Base-by-base conservation (phyloP, 1,139 yeast genomes). In the Tardiomyces digboiensis region DNA sequence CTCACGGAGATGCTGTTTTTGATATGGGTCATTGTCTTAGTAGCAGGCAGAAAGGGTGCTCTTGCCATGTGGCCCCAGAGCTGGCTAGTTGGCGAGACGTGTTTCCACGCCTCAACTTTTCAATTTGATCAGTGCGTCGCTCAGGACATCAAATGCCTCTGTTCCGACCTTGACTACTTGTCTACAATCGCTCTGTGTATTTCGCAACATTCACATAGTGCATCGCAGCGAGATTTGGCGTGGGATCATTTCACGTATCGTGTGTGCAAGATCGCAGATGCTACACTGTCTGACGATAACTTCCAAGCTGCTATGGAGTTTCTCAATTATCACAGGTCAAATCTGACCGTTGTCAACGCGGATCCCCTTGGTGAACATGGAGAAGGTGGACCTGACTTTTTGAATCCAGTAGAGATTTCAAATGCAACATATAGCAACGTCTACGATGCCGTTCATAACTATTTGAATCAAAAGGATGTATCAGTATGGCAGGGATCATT, bases 401-500 rank as follows among this genome's bases (percentile, higher is more conserved):
- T 42, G 13, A 39, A 39, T 26, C 43, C 39, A 3, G 41, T 39
- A 23, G 21, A 6, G 29, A 40, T 7, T 37, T 44, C 36, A 23
- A 44, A 7, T 39, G 36, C 16, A 40, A 44, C 19, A 10, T 39
- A 26, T 23, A n/a, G 5, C 23, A 39, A 16, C 14, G 29, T 13
- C 2, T 42, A 51, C 21, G 41, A 44, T 6, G 53, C 51, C 2
- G 49, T 57, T 39, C 42, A 48, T 38, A 52, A 60, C 40, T 55
- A 54, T 36, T 50, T 59, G 38, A 42, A 49, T 40, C 59, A 62
- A 44, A 62, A 62, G 41, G 64, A 59, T 21, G 44, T 51, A 14
- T 49, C 64, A n/a, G 56, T 56, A 2, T 58, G 63, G 62, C 59
- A 59, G 19, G 68, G 68, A 2, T 46, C 57, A 3, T 59, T 57